Percentiles rank a stretch among this genome's conserved stretches.
phyloP scores from a whole-genome alignment of 2,329 filamentous ascomycete species.

The Paraphaeosphaeria sporulosa region DNA sequence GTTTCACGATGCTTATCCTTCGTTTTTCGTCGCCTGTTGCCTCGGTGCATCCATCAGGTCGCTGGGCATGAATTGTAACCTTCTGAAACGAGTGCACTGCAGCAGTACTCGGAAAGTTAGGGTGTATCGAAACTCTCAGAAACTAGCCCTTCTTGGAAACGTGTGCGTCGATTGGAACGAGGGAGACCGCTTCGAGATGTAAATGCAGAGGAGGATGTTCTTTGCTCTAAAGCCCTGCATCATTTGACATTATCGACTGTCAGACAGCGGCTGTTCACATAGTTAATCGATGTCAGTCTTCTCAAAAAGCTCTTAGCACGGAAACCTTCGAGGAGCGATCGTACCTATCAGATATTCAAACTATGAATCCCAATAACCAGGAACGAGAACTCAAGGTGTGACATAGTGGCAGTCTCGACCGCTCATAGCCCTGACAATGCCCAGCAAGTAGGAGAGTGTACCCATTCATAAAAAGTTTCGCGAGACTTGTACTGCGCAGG shows the following conservation, averaged over 20 bases:
- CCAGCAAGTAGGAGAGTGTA: neutral
- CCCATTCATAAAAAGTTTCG: neutral
- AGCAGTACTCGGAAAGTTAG: neutral
- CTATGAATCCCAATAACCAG: neutral
- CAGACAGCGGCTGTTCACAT: conserved; percentile 1
- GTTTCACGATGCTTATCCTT: neutral
- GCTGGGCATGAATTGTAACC: neutral
- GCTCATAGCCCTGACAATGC: neutral
- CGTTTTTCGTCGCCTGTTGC: neutral
- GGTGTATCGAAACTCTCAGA: neutral
- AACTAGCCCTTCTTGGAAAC: neutral
- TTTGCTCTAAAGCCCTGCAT: neutral
- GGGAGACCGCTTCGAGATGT: neutral
- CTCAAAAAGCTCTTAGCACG: neutral
- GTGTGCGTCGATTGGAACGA: neutral
- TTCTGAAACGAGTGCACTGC: conserved; percentile 7
- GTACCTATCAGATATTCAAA: too few species aligned
- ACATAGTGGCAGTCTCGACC: neutral
- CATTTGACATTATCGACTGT: neutral
- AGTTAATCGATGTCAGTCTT: neutral
- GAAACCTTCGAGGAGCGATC: neutral
- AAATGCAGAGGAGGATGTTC: neutral
- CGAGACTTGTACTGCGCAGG: neutral
- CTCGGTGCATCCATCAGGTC: too few species aligned
- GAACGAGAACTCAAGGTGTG: neutral